Conservation (phyloP, 768 basidiomycete genomes). For the Trametes cinnabarina region DNA sequence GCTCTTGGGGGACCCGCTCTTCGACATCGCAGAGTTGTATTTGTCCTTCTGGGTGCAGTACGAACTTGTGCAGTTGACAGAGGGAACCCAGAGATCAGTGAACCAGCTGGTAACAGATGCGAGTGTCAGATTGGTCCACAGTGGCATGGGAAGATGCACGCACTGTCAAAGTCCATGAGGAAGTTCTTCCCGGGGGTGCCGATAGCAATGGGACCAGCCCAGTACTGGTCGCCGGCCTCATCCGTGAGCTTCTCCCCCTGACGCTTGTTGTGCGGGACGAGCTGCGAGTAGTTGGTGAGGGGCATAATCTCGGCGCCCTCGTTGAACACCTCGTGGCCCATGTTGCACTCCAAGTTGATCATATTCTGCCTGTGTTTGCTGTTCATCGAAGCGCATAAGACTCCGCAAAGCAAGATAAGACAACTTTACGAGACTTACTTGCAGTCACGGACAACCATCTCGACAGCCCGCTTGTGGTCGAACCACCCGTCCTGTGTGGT, state of each 20-base stretch:
- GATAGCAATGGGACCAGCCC: slow-evolving; percentile 45
- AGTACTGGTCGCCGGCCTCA: slow-evolving; percentile 26
- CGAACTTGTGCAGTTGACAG: slow-evolving; percentile 11
- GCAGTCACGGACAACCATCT: background rate
- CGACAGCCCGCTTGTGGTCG: slow-evolving; percentile 10
- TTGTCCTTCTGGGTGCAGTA: slow-evolving; percentile 17
- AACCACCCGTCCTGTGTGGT: slow-evolving; percentile 19
- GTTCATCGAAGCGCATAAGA: background rate
- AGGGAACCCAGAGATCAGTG: slow-evolving; percentile 23
- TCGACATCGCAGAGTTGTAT: slow-evolving; percentile 32
- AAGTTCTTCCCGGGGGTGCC: slow-evolving; percentile 42
- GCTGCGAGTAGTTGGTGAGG: background rate
- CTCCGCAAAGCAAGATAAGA: background rate
- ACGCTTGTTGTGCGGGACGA: slow-evolving; percentile 9
- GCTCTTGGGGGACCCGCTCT: slow-evolving; percentile 21
- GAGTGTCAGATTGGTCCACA: no score
- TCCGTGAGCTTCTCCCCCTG: slow-evolving; percentile 23
- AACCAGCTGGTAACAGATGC: no score
- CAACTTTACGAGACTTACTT: slow-evolving; percentile 8
- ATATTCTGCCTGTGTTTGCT: slow-evolving; percentile 23
- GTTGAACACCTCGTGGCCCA: slow-evolving; percentile 10
- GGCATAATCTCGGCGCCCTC: slow-evolving; percentile 20
- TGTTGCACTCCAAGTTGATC: slow-evolving; percentile 13
- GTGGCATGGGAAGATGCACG: background rate
- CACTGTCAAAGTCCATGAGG: slow-evolving; percentile 19